Base-by-base conservation (phyloP, 441 rosid species). In the Isatis lusitanica region DNA sequence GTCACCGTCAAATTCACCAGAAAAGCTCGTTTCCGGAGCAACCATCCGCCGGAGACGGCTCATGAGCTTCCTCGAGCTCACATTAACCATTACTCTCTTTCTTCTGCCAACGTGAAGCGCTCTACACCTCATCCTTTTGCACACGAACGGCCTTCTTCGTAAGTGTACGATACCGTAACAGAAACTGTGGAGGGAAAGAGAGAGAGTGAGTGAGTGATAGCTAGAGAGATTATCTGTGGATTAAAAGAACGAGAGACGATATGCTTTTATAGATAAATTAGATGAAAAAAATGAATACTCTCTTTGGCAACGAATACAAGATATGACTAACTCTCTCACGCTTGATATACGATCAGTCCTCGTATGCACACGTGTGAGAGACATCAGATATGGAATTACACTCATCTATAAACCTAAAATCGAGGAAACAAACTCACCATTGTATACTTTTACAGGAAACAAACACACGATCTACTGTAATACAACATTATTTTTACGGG, bases 61-160 rank as follows among this genome's bases (percentile, higher is more conserved):
- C 56, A 67, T 31, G 66, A 79, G 80, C 83, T 79, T 81, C 74
- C 75, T 79, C 3, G 77, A 61, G 62, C n/a, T 61, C 70, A 72
- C 60, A 39, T 46, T 68, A 30, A 78, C 74, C 40, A 21, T 33
- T 1, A 78, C 74, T 68, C 74, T 78, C 77, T 72, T 78, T 55
- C 74, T 73, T 73, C 77, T 78, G 3, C 74, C 39, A 36, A 66
- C 68, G 58, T 72, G 57, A 36, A 77, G 39, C 35, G 80, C 43
- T 55, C 66, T 78, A 52, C 38, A 62, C 74, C 61, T 78, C 81
- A 78, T 78, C 8, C 4, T 77, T 33, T 66, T 55, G 76, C 52
- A 42, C 80, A 71, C 77, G 70, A 42, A 26, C 38, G 64, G 62
- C 63, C 42, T 15, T 68, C 62, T 40, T 31, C 43, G 57, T 16